Conservation (phyloP, 495 filamentous ascomycete genomes). For the Trichoderma erinaceum region DNA sequence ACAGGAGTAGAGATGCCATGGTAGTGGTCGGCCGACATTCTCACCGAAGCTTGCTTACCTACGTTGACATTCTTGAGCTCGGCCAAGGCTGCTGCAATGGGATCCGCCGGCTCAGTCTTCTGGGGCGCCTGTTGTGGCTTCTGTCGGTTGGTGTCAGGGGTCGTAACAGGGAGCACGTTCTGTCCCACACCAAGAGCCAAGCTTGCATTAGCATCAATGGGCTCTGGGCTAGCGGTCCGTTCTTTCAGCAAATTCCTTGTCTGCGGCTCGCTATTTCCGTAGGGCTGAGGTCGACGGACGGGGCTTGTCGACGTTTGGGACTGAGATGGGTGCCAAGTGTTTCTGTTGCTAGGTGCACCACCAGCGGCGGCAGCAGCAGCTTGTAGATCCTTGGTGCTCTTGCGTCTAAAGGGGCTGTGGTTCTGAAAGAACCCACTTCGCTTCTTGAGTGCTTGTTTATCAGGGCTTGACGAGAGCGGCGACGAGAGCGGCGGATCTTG, state of each 20-base stretch:
- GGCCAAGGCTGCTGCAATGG: conserved; percentile 86
- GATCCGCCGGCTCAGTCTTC: conserved; percentile 51
- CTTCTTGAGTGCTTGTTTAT: conserved; percentile 68
- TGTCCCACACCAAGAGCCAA: conserved; percentile 94
- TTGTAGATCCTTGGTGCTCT: conserved; percentile 75
- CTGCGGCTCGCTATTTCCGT: conserved; percentile 15
- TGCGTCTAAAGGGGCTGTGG: conserved; percentile 89
- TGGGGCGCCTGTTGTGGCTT: conserved; percentile 17
- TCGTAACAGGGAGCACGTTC: conserved; percentile 95
- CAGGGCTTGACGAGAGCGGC: conserved; percentile 31
- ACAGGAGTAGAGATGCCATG: conserved; percentile 83
- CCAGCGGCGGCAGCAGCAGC: background rate
- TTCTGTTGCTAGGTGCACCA: conserved; percentile 42
- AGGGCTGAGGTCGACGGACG: conserved; percentile 27
- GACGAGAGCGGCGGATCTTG: conserved; percentile 27
- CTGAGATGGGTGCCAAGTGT: conserved; percentile 50
- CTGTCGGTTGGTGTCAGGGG: conserved; percentile 50
- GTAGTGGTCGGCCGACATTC: conserved; percentile 89
- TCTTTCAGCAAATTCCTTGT: conserved; percentile 35
- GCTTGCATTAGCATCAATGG: conserved; percentile 85
- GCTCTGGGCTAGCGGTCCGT: conserved; percentile 62
- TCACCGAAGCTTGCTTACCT: conserved; percentile 61
- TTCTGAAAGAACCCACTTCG: conserved; percentile 90
- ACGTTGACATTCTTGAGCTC: conserved; percentile 74
- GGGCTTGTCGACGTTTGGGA: conserved; percentile 20